Conservation (phyloP, 2,329 filamentous ascomycete genomes). For the Aspergillus fijiensis region DNA sequence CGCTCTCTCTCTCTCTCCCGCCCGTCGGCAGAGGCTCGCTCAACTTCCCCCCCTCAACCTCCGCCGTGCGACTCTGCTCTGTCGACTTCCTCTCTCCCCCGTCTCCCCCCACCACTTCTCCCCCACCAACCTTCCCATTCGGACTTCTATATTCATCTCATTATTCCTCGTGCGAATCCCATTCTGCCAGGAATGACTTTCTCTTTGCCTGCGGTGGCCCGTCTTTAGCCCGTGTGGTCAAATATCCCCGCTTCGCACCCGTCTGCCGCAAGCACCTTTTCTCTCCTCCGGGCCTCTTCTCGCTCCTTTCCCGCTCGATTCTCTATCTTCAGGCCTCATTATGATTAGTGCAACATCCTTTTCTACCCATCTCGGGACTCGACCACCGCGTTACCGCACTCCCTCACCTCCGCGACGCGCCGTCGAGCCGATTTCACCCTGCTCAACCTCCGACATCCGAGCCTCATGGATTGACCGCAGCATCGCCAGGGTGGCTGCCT, state of each 20-base stretch:
- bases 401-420: conserved; percentile 49
- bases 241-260: conserved; percentile 44
- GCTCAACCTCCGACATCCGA: conserved; percentile 30
- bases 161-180: conserved; percentile 26
- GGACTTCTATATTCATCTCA: conserved; percentile 20
- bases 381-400: conserved; percentile 46
- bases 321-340: conserved; percentile 12
- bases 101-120: conserved; percentile 19
- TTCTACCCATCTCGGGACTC: conserved; percentile 33
- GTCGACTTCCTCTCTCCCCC: conserved; percentile 24
- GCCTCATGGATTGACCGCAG: conserved; percentile 32
- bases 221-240: conserved; percentile 43
- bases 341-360: conserved; percentile 46
- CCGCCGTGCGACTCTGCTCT: conserved; percentile 25
- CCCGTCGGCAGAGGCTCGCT: conserved; percentile 20
- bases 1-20: conserved; percentile 12
- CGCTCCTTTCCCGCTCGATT: conserved; percentile 13
- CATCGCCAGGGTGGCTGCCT: conserved; percentile 23
- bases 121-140: conserved; percentile 14
- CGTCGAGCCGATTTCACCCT: conserved; percentile 48
- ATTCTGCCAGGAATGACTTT: conserved; percentile 43
- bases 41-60: conserved; percentile 25
- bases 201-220: conserved; percentile 37
- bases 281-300: conserved; percentile 22
- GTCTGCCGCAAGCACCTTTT: conserved; percentile 35